Conservation (phyloP, 2,329 filamentous ascomycete species). For the Albifimbria verrucaria region DNA sequence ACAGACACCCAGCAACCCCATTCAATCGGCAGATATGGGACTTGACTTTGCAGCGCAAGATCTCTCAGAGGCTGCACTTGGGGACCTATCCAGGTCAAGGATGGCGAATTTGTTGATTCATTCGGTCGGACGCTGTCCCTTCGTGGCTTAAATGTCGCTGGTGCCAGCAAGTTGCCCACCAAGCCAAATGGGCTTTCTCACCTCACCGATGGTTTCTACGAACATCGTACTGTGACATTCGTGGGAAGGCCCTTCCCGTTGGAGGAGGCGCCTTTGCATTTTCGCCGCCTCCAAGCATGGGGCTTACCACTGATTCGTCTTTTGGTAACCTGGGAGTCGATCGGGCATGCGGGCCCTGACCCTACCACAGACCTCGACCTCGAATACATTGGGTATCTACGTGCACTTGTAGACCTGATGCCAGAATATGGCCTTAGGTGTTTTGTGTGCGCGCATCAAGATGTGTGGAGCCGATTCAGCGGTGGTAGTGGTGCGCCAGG, state of each 20-base stretch:
- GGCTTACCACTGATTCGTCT: slow-evolving; percentile 35
- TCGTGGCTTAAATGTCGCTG: slow-evolving; percentile 39
- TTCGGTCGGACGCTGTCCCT: slow-evolving; percentile 35
- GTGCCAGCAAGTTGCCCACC: slow-evolving; percentile 37
- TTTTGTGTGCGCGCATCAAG: slow-evolving; percentile 40
- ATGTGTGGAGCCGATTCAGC: slow-evolving; percentile 40
- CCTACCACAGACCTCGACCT: slow-evolving; percentile 29
- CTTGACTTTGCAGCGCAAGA: slow-evolving; percentile 23
- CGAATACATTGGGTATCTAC: slow-evolving; percentile 36
- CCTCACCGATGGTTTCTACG: slow-evolving; percentile 37
- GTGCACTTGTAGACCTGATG: slow-evolving; percentile 32
- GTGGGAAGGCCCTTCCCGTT: slow-evolving; percentile 34
- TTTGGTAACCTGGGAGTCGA: slow-evolving; percentile 40
- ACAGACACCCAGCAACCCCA: neutral
- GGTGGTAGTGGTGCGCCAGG: slow-evolving; percentile 38
- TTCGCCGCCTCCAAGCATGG: slow-evolving; percentile 33
- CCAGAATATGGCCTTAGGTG: slow-evolving; percentile 34
- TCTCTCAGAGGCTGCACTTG: slow-evolving; percentile 30
- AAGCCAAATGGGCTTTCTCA: slow-evolving; percentile 33
- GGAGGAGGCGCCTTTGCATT: slow-evolving; percentile 35
- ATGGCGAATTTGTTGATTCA: slow-evolving; percentile 29
- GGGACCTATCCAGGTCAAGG: slow-evolving; percentile 25
- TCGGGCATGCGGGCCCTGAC: slow-evolving; percentile 30
- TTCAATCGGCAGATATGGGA: neutral
- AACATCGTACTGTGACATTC: slow-evolving; percentile 35